These are phyloP conservation scores for Amphirosellinia nigrospora DNA, from an alignment of 495 filamentous ascomycete genomes.

Conservation along the genomic window DNA sequence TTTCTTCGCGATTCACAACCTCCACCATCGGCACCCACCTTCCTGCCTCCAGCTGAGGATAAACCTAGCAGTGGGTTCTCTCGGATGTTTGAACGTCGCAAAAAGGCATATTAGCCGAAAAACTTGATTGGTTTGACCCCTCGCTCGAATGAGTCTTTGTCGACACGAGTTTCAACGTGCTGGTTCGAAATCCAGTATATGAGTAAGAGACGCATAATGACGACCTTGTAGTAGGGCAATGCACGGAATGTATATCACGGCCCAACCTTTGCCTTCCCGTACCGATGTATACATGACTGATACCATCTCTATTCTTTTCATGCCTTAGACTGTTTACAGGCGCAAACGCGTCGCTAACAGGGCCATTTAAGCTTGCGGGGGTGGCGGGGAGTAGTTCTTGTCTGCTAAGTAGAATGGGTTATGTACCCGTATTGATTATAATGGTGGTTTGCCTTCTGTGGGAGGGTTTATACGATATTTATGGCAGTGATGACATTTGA, in stretches of 20 bases:
- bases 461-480: constrained; percentile 12
- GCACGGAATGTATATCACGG: neutral
- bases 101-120: constrained; percentile 37
- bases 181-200: neutral
- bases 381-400: neutral
- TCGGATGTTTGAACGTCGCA: constrained; percentile 42
- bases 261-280: neutral
- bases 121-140: neutral
- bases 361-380: neutral
- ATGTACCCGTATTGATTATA: neutral
- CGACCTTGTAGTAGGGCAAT: neutral
- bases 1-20: constrained; percentile 80
- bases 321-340: neutral
- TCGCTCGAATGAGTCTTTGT: neutral
- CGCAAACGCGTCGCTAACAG: neutral
- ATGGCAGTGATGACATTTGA: constrained; percentile 19
- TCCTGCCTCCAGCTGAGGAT: constrained; percentile 30
- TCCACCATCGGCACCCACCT: constrained; percentile 49
- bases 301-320: constrained; percentile 25
- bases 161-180: neutral
- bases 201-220: neutral
- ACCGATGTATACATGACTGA: constrained; percentile 29
- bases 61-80: constrained; percentile 37
- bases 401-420: constrained; percentile 11
- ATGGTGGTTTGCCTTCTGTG: neutral